These are phyloP conservation scores for Xylariaceae sp. DNA, from an alignment of 2,329 filamentous ascomycete species.

Conservation along the genomic window DNA sequence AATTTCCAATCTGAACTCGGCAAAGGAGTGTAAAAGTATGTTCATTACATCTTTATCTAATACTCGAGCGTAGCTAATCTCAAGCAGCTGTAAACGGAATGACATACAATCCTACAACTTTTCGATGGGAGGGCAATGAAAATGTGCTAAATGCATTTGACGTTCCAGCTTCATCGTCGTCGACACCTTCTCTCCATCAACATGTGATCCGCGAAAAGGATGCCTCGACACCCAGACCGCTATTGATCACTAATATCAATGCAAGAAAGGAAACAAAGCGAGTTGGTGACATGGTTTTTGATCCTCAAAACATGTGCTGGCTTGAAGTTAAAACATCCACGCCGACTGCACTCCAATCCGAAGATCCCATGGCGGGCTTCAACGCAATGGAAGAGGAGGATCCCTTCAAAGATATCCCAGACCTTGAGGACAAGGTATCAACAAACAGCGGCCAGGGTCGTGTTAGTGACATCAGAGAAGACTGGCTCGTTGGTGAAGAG, in stretches of 20 bases:
- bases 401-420: constrained; percentile 92
- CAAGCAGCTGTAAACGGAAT: constrained; percentile 84
- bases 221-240: constrained; percentile 66
- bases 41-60: background rate
- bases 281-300: constrained; percentile 98
- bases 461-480: constrained; percentile 69
- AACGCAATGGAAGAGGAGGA: constrained; percentile 85
- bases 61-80: background rate
- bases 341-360: constrained; percentile 54
- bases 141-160: constrained; percentile 83
- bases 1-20: constrained; percentile 80
- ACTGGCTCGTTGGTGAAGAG: constrained; percentile 90
- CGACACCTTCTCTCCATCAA: constrained; percentile 53
- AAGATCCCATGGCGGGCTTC: constrained; percentile 67
- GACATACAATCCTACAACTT: constrained; percentile 88
- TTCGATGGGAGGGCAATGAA: constrained; percentile 96
- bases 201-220: constrained; percentile 61
- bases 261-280: constrained; percentile 87
- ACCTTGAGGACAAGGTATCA: constrained; percentile 74
- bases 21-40: constrained; percentile 82
- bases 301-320: constrained; percentile 97
- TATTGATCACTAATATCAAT: constrained; percentile 90
- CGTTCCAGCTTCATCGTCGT: constrained; percentile 60
- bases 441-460: constrained; percentile 57
- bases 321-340: constrained; percentile 71